A percentile compares a stretch with the other conserved stretches of the same genome.
phyloP scores from a whole-genome alignment of 2,329 filamentous ascomycete genomes.

The Phialophora macrospora region DNA sequence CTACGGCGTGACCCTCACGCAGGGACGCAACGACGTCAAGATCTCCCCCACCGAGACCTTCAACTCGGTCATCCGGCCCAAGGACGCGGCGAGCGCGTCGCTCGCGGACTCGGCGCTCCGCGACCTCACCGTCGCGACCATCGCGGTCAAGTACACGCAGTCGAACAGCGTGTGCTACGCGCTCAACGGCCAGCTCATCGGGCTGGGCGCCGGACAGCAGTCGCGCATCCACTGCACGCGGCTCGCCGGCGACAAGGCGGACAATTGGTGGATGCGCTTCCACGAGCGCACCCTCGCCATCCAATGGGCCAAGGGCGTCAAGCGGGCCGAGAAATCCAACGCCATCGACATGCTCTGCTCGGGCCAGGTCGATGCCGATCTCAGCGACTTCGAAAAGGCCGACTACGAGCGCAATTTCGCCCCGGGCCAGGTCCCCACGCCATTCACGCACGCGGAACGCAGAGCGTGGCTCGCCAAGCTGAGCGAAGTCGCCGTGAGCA shows the following conservation, averaged over 20 bases:
- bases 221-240: conserved; percentile 98
- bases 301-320: conserved; percentile 97
- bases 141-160: conserved; percentile 97
- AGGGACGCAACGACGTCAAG: conserved; percentile 89
- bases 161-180: conserved; percentile 99
- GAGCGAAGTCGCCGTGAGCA: conserved; percentile 76
- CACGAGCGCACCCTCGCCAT: conserved; percentile 84
- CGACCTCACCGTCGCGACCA: conserved; percentile 92
- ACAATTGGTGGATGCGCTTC: conserved; percentile 99
- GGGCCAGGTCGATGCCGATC: conserved; percentile 73
- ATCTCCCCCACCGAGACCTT: conserved; percentile 84
- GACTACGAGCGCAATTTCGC: conserved; percentile 90
- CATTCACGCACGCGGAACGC: conserved; percentile 84
- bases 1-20: conserved; percentile 84
- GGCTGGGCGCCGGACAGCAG: conserved; percentile 94
- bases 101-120: conserved; percentile 82
- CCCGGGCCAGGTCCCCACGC: conserved; percentile 69
- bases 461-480: conserved; percentile 84
- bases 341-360: conserved; percentile 95
- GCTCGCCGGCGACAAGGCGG: conserved; percentile 94
- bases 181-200: conserved; percentile 88
- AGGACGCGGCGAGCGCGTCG: conserved; percentile 65
- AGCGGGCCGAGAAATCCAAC: conserved; percentile 97
- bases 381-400: conserved; percentile 79
- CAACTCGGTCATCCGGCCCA: conserved; percentile 81